phyloP scores from a whole-genome alignment of 2,329 filamentous ascomycete genomes.

The Curvularia sp. region DNA sequence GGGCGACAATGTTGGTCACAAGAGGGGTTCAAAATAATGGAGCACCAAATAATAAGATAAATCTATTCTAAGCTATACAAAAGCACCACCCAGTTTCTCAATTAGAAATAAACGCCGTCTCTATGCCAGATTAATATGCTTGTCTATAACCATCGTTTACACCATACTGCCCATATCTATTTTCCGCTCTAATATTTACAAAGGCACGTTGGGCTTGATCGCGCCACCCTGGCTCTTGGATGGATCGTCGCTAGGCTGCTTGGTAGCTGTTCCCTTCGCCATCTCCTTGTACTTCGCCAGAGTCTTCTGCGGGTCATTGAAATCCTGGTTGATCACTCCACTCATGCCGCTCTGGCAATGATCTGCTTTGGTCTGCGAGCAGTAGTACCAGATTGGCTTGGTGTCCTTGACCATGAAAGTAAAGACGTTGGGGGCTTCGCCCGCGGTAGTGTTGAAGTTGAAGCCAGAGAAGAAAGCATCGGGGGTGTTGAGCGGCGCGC shows the following conservation, averaged over 20 bases:
- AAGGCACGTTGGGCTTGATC: slow-evolving; percentile 35
- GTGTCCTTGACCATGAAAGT: slow-evolving; percentile 71
- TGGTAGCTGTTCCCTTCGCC: slow-evolving; percentile 29
- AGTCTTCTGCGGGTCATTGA: slow-evolving; percentile 32
- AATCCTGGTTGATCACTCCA: slow-evolving; percentile 70
- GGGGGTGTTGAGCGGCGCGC: slow-evolving; percentile 63
- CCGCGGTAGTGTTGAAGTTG: slow-evolving; percentile 59
- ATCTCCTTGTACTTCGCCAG: slow-evolving; percentile 40
- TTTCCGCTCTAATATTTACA: slow-evolving; percentile 18
- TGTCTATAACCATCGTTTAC: not conserved
- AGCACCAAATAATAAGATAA: not conserved
- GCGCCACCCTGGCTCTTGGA: slow-evolving; percentile 29
- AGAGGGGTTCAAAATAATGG: not conserved
- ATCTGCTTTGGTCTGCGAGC: slow-evolving; percentile 64
- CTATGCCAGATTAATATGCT: not conserved
- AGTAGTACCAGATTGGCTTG: slow-evolving; percentile 80
- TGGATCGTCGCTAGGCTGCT: slow-evolving; percentile 30
- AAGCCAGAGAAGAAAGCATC: slow-evolving; percentile 68
- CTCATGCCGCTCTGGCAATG: slow-evolving; percentile 78
- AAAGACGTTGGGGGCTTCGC: slow-evolving; percentile 59
- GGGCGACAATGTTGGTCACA: not conserved
- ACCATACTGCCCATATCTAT: not conserved
- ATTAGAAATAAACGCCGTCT: not conserved
- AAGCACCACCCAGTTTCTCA: not conserved
- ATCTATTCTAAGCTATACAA: not conserved